Base-by-base conservation (phyloP, 768 basidiomycete species). In the Suillus paluster region DNA sequence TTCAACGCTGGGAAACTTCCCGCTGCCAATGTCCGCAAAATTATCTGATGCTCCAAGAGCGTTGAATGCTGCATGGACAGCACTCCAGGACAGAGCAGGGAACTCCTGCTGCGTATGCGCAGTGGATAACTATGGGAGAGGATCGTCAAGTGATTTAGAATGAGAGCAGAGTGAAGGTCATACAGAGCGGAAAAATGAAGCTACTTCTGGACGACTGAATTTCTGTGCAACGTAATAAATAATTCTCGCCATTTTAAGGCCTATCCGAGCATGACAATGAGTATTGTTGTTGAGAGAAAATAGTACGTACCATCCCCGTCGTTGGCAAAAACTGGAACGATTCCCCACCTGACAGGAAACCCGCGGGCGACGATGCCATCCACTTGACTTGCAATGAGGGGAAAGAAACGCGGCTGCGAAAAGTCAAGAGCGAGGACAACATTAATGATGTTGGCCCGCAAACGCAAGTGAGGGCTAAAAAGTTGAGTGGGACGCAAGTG, bases 381-480 rank as follows among this genome's bases (percentile, higher is more conserved):
- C 50, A 97, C 81, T 1, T 89, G 75, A 1, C 82, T 83, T 3
- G 81, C 78, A 53, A 98, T 78, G 69, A 93, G 86, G 11, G 84
- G 79, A 9, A 95, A 67, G 42, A 82, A 83, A 5, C 79, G 74
- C 0, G 81, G 76, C 45, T 85, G 82, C 9, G 94, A 88, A 1
- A 99, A 81, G 71, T 99, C 96, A 38, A 97, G 78, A 4, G 88
- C 83, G 5, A 97, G 80, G 56, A 99, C 80, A 65, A 92, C 77
- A 68, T 99, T 98, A 79, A 88, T 90, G 45, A 97, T 66, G 71
- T 99, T 99, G 53, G 83, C 81, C 57, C 83, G 85, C 70, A 96
- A 84, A 70, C 89, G 86, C 68, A 89, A 92, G 62, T 86, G 77
- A 4, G 91, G 93, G 11, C 90, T 88, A 38, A 96, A 79, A 39